Evolutionary conservation across 2,329 filamentous ascomycete species (phyloP), one percentile per base, ranked within the genome.

Genomic region (Emmonsia crescens): DNA sequence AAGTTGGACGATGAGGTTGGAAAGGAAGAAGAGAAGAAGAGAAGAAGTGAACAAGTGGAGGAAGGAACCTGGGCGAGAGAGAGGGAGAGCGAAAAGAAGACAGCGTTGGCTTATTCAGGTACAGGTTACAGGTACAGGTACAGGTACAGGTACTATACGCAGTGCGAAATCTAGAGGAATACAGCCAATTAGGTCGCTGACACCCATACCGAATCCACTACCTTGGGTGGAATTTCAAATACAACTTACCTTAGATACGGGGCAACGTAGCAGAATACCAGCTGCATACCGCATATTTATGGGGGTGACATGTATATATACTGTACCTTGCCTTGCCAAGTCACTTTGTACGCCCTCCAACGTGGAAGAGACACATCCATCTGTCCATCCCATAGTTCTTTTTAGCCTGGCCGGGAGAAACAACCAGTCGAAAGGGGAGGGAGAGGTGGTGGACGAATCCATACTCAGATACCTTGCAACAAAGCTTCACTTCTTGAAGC

Each of bases 41-140:
- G n/a, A n/a, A n/a, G 60, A 61, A 61, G 42, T 29, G 38, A 56
- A 36, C 62, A 61, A 60, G 61, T 62, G 40, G 58, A 64, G 60
- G 60, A 62, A 56, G 65, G 63, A 65, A 60, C 64, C 66, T 62
- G 63, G n/a, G 44, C 44, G 21, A n/a, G n/a, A n/a, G n/a, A n/a
- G 44, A 46, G 42, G 42, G 65, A 33, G 31, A 24, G 19, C 2
- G 27, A 21, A 19, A n/a, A n/a, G n/a, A n/a, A 51, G 48, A 31
- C 9, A 9, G 48, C 36, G 36, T 5, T 12, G 36, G 36, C 12
- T 38, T 38, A 12, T 5, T 5, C 36, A 38, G 36, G 12, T n/a
- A 38, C 36, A 38, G 36, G 36, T 27, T 24, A 6, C 21, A 48
- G 21, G n/a, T 46, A 46, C 42, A 9, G 4, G 48, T 31, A 51